Evolutionary conservation across 352 stramenopile genomes (phyloP).

Genomic region (Pythium biforme): DNA sequence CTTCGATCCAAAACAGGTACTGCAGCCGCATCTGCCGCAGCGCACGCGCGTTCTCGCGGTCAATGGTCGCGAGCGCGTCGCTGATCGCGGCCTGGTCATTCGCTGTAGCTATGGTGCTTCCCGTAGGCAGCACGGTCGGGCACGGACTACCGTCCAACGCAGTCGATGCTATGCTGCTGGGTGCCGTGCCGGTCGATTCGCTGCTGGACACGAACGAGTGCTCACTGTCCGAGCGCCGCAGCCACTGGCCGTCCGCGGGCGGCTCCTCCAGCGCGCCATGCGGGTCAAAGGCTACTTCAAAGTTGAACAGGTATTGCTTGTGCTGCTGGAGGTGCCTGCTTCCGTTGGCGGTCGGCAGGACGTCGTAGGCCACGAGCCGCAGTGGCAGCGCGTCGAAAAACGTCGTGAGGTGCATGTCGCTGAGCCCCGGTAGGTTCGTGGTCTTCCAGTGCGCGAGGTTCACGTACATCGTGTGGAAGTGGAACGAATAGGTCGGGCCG

Average conservation of each 20-base stretch:
- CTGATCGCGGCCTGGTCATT: conserved; percentile 26
- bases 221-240: conserved; percentile 27
- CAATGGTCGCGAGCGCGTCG: conserved; percentile 33
- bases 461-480: conserved; percentile 90
- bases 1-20: conserved; percentile 75
- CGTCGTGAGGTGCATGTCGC: conserved; percentile 67
- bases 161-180: conserved; percentile 1
- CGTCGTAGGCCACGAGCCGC: conserved; percentile 73
- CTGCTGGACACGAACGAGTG: conserved; percentile 25
- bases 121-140: neutral
- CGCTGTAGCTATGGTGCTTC: neutral
- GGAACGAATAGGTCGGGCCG: conserved; percentile 82
- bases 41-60: conserved; percentile 43
- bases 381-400: conserved; percentile 80
- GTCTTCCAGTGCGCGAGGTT: conserved; percentile 80
- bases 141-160: conserved; percentile 16
- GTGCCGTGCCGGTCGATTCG: conserved; percentile 14
- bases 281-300: conserved; percentile 61
- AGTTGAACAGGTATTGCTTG: conserved; percentile 83
- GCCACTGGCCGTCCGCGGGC: neutral
- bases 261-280: neutral
- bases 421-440: conserved; percentile 72
- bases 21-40: conserved; percentile 44
- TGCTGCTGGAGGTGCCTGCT: too few relatives aligned
- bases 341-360: too few relatives aligned